phyloP scores from a whole-genome alignment of 352 stramenopile species.

The Globisporangium abappressorium region DNA sequence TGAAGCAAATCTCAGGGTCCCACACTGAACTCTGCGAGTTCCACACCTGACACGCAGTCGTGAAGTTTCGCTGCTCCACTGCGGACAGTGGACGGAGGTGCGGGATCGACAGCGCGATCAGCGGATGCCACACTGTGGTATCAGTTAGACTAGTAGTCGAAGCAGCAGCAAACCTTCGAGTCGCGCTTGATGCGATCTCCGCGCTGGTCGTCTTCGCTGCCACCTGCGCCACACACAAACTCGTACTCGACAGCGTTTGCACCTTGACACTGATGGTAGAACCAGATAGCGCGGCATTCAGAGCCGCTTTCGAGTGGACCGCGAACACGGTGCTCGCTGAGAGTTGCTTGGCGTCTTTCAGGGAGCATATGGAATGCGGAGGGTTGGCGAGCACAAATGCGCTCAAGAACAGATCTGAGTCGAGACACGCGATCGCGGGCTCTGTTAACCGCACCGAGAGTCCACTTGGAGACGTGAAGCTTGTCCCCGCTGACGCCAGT shows the following conservation, averaged over 20 bases:
- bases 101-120: slow-evolving; percentile 48
- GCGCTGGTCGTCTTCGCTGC: slow-evolving; percentile 14
- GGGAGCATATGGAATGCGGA: slow-evolving; percentile 41
- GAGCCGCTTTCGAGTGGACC: slow-evolving; percentile 35
- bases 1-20: slow-evolving; percentile 55
- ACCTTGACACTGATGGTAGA: slow-evolving; percentile 19
- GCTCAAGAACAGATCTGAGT: slow-evolving; percentile 44
- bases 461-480: slow-evolving; percentile 3
- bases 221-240: slow-evolving; percentile 34
- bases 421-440: slow-evolving; percentile 39
- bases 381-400: slow-evolving; percentile 34
- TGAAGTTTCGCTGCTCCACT: slow-evolving; percentile 58
- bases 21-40: slow-evolving; percentile 31
- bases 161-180: slow-evolving; percentile 1
- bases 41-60: slow-evolving; percentile 58
- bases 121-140: slow-evolving; percentile 29
- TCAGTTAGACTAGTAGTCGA: not conserved
- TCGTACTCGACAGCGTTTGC: slow-evolving; percentile 33
- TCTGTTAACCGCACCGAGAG: slow-evolving; percentile 49
- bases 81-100: slow-evolving; percentile 38
- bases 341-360: slow-evolving; percentile 38
- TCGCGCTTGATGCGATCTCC: slow-evolving; percentile 4
- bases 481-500: slow-evolving; percentile 34
- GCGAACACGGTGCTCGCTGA: slow-evolving; percentile 44
- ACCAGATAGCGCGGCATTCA: slow-evolving; percentile 21